Evolutionary conservation across 257 asterid species (phyloP).

Genomic region (Solanum chaucha): DNA sequence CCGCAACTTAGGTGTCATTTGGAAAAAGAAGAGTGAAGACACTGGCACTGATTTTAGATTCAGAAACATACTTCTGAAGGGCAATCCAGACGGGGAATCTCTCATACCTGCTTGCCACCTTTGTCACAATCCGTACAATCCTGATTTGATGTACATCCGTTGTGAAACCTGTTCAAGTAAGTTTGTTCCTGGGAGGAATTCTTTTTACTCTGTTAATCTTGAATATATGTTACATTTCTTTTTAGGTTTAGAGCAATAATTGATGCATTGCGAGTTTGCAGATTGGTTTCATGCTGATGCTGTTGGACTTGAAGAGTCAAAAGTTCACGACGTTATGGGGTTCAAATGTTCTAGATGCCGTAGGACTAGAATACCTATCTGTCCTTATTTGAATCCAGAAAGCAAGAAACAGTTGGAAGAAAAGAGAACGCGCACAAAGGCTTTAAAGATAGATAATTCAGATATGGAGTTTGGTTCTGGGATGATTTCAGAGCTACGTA

Average conservation of each 20-base stretch:
- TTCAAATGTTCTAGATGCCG: slow-evolving; percentile 83
- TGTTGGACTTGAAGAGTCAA: slow-evolving; percentile 54
- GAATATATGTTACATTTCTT: slow-evolving; percentile 2
- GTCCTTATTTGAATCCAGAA: slow-evolving; percentile 41
- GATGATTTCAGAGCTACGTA: slow-evolving; percentile 6
- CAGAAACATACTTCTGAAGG: slow-evolving; percentile 46
- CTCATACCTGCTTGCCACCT: slow-evolving; percentile 37
- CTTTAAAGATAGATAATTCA: slow-evolving; percentile 18
- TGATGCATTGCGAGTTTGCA: slow-evolving; percentile 25
- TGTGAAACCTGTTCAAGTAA: slow-evolving; percentile 64
- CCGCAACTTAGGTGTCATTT: slow-evolving; percentile 55
- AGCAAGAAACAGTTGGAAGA: slow-evolving; percentile 25
- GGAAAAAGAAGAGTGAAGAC: slow-evolving; percentile 47
- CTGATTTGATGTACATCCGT: slow-evolving; percentile 55
- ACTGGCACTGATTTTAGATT: slow-evolving; percentile 45
- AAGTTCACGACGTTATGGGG: slow-evolving; percentile 37
- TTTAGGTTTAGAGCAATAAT: neutral
- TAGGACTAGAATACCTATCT: slow-evolving; percentile 53
- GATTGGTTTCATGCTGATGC: slow-evolving; percentile 91
- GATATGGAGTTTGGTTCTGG: slow-evolving; percentile 18
- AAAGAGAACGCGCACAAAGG: slow-evolving; percentile 17
- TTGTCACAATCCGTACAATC: slow-evolving; percentile 41
- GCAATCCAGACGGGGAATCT: slow-evolving; percentile 13
- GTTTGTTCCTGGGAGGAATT: slow-evolving; percentile 9
- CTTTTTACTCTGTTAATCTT: neutral